A percentile compares a stretch with the other conserved stretches of the same genome.
Evolutionary conservation across 2,329 filamentous ascomycete genomes (phyloP).

Genomic region (Talaromyces sp.): DNA sequence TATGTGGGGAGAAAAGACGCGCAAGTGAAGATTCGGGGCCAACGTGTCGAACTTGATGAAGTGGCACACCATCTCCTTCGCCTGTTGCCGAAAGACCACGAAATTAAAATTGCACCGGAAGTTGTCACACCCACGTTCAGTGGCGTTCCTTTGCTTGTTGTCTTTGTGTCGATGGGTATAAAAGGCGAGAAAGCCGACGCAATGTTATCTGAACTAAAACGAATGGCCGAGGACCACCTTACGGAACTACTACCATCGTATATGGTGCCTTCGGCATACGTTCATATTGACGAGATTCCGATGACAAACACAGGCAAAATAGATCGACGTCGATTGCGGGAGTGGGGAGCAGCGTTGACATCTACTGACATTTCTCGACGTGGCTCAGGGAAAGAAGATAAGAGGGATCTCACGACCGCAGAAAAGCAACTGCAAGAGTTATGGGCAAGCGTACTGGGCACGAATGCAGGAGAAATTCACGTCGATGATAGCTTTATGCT

Average conservation of each 20-base stretch:
- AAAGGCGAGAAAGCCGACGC: neutral
- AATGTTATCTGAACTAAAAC: neutral
- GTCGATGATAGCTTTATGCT: constrained; percentile 24
- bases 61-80: constrained; percentile 18
- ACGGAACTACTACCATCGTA: constrained; percentile 3
- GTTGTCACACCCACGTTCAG: neutral
- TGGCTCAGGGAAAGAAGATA: neutral
- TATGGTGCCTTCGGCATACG: constrained; percentile 10
- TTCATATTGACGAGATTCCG: constrained; percentile 8
- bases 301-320: constrained; percentile 7
- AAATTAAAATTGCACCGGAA: neutral
- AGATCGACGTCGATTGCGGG: neutral
- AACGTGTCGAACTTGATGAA: constrained; percentile 29
- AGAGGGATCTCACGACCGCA: constrained; percentile 1
- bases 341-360: neutral
- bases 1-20: constrained; percentile 28
- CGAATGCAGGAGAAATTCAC: constrained; percentile 15
- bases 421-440: constrained; percentile 14
- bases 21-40: constrained; percentile 31
- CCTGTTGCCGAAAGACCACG: neutral
- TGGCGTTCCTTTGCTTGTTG: constrained; percentile 1
- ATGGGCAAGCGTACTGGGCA: constrained; percentile 18
- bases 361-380: neutral
- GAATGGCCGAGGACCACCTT: neutral
- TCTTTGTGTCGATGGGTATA: neutral